Evolutionary conservation across 805 yeast species (phyloP).

Genomic region (Yamadazyma olivae): DNA sequence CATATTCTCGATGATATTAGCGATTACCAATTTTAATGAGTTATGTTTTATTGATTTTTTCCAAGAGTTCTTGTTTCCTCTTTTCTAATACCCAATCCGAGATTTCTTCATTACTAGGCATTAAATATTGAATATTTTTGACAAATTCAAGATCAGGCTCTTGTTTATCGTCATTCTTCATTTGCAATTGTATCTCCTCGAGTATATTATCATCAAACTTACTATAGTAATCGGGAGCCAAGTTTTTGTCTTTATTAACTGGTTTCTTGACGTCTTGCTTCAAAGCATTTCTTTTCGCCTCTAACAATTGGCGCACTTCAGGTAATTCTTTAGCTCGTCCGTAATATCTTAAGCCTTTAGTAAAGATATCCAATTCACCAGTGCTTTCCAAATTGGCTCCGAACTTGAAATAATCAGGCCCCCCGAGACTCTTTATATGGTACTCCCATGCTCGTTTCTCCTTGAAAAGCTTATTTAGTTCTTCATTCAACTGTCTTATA

Average conservation of each 20-base stretch:
- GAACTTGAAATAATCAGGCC: conserved; percentile 56
- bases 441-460: conserved; percentile 80
- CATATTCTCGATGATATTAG: conserved; percentile 15
- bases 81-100: conserved; percentile 45
- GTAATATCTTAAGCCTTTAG: conserved; percentile 64
- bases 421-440: conserved; percentile 67
- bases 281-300: conserved; percentile 12
- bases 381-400: conserved; percentile 18
- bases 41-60: neutral
- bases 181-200: neutral
- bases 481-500: conserved; percentile 72
- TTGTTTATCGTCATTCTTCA: neutral
- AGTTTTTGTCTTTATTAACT: conserved; percentile 1
- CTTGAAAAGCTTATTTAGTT: conserved; percentile 58
- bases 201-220: neutral
- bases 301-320: conserved; percentile 48
- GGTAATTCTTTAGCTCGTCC: conserved; percentile 83
- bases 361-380: conserved; percentile 11
- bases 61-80: conserved; percentile 35
- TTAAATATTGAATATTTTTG: neutral
- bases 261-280: neutral
- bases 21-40: conserved; percentile 7
- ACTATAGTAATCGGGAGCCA: conserved; percentile 3
- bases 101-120: conserved; percentile 28
- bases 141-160: neutral